Evolutionary conservation across 352 stramenopile species (phyloP).

Genomic region (Pythium dissotocum): DNA sequence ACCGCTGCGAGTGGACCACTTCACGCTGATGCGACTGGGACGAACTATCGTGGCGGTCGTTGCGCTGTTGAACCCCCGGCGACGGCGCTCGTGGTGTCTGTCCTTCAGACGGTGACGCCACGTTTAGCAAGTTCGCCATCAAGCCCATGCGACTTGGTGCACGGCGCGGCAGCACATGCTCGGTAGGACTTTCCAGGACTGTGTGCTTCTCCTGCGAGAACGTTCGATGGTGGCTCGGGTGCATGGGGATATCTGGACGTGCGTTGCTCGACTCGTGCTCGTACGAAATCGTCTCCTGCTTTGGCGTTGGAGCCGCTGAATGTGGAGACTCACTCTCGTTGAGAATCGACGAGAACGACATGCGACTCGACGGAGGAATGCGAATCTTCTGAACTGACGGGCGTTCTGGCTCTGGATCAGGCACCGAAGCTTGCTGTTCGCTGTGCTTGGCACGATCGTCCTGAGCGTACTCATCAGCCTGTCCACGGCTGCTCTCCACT

Average conservation of each 20-base stretch:
- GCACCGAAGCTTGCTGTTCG: slow-evolving; percentile 21
- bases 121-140: slow-evolving; percentile 82
- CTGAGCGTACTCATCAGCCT: not conserved
- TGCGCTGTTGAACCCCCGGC: slow-evolving; percentile 18
- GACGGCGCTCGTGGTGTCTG: slow-evolving; percentile 40
- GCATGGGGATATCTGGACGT: slow-evolving; percentile 27
- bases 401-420: slow-evolving; percentile 17
- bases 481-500: not conserved
- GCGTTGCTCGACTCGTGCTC: slow-evolving; percentile 2
- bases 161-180: slow-evolving; percentile 53
- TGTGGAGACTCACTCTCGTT: slow-evolving; percentile 84
- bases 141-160: slow-evolving; percentile 61
- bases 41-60: slow-evolving; percentile 2
- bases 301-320: slow-evolving; percentile 42
- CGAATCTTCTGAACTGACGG: slow-evolving; percentile 29
- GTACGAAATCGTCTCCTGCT: slow-evolving; percentile 19
- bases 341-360: slow-evolving; percentile 89
- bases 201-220: slow-evolving; percentile 23
- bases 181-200: slow-evolving; percentile 48
- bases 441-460: not conserved
- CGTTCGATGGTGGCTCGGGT: slow-evolving; percentile 17
- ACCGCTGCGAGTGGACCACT: slow-evolving; percentile 12
- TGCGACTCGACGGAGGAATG: slow-evolving; percentile 59
- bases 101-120: slow-evolving; percentile 54
- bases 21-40: slow-evolving; percentile 6